These are phyloP conservation scores for Dactylellina drechsleri DNA, from an alignment of 2,329 filamentous ascomycete species.

Conservation along the genomic window DNA sequence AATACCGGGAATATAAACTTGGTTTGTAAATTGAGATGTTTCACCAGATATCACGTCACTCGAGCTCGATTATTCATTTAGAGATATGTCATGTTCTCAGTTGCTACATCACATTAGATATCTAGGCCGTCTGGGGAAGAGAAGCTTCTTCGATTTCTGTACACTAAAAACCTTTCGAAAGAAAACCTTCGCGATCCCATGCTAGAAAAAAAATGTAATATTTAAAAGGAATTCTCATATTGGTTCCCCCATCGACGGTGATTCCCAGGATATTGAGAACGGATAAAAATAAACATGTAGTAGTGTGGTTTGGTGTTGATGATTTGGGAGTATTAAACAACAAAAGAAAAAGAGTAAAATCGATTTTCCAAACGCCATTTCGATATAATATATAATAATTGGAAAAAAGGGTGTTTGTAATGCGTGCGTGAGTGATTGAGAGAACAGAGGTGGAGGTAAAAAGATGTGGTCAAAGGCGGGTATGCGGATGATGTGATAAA, in stretches of 20 bases:
- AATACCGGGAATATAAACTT: too few relatives aligned
- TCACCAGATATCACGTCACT: too few relatives aligned
- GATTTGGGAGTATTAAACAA: slow-evolving; percentile 52
- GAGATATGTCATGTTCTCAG: background rate
- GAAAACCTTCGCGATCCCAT: slow-evolving; percentile 32
- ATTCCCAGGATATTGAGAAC: slow-evolving; percentile 16
- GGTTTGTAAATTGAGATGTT: too few relatives aligned
- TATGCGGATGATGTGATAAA: slow-evolving; percentile 15
- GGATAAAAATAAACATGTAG: slow-evolving; percentile 14
- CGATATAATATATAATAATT: slow-evolving; percentile 55
- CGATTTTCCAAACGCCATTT: slow-evolving; percentile 55
- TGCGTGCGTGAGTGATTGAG: slow-evolving; percentile 6
- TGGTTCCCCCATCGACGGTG: slow-evolving; percentile 12
- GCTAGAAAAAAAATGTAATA: slow-evolving; percentile 31
- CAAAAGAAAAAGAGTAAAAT: slow-evolving; percentile 32
- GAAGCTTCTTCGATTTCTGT: slow-evolving; percentile 55
- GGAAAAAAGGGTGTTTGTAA: slow-evolving; percentile 35
- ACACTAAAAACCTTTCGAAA: slow-evolving; percentile 54
- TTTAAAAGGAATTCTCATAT: slow-evolving; percentile 20
- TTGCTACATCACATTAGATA: slow-evolving; percentile 18
- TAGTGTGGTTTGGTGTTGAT: slow-evolving; percentile 6
- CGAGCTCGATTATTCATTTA: too few relatives aligned
- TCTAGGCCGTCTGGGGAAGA: slow-evolving; percentile 13
- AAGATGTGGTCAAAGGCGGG: background rate
- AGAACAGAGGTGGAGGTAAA: slow-evolving; percentile 8